phyloP scores from a whole-genome alignment of 23 red algal genomes.

The Gracilaria gracilis region DNA sequence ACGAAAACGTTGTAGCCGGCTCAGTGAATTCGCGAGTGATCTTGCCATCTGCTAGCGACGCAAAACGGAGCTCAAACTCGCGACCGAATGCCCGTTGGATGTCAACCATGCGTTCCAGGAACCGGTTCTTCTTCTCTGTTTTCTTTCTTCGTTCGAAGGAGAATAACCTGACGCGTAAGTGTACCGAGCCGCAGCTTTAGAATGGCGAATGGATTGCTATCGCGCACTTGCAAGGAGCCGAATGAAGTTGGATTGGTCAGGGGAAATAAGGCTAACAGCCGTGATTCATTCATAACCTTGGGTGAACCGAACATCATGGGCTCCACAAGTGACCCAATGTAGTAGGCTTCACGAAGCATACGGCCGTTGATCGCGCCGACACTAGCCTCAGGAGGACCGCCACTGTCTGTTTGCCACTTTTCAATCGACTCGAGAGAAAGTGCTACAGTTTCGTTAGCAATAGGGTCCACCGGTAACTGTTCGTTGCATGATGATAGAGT shows the following conservation, averaged over 20 bases:
- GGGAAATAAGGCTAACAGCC: background rate
- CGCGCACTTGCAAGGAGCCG: background rate
- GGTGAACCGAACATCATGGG: background rate
- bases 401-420: constrained; percentile 12
- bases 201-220: background rate
- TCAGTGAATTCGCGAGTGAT: background rate
- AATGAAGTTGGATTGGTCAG: background rate
- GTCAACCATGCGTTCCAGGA: background rate
- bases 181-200: background rate
- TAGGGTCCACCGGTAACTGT: constrained; percentile 8
- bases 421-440: background rate
- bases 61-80: background rate
- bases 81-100: background rate
- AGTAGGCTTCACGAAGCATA: background rate
- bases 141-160: background rate
- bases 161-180: background rate
- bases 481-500: background rate
- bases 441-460: background rate
- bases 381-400: background rate
- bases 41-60: background rate
- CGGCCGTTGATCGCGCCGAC: background rate
- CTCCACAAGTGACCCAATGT: background rate
- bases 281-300: background rate
- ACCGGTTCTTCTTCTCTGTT: too few relatives aligned
- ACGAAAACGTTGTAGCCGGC: background rate